A percentile compares a stretch with the other conserved stretches of the same genome.
phyloP scores from a whole-genome alignment of 2,329 filamentous ascomycete genomes.

The Exophiala bonariae region DNA sequence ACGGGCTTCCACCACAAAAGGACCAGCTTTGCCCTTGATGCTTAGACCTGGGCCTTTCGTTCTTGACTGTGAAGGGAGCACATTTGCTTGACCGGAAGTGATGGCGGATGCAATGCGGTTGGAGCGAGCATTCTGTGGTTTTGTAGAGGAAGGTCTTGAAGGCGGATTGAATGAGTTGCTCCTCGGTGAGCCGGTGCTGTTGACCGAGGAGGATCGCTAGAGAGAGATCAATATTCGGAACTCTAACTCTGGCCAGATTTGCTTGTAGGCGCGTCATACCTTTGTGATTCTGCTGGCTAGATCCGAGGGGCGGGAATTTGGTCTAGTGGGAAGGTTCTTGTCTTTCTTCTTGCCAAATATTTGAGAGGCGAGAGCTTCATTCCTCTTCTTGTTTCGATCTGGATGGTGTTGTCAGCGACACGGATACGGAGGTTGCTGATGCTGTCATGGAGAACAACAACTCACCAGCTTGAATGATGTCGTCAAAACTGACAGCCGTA shows the following conservation, averaged over 20 bases:
- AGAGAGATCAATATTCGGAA: conserved; percentile 1
- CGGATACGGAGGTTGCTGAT: neutral
- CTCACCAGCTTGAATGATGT: conserved; percentile 53
- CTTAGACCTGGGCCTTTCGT: conserved; percentile 41
- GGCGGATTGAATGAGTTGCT: conserved; percentile 21
- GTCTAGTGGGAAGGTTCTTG: conserved; percentile 36
- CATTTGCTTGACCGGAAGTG: conserved; percentile 33
- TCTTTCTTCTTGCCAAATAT: conserved; percentile 58
- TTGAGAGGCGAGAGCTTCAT: conserved; percentile 58
- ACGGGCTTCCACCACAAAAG: conserved; percentile 59
- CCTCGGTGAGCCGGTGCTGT: conserved; percentile 19
- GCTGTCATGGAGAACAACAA: neutral
- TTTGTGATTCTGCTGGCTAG: conserved; percentile 62
- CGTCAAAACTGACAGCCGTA: conserved; percentile 47
- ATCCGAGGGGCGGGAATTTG: conserved; percentile 41
- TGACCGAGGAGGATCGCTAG: conserved; percentile 37
- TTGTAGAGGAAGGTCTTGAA: conserved; percentile 30
- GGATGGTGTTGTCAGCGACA: conserved; percentile 14
- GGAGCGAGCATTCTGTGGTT: conserved; percentile 36
- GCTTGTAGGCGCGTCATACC: conserved; percentile 34
- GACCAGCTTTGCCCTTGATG: conserved; percentile 57
- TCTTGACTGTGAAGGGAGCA: conserved; percentile 34
- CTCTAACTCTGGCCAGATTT: neutral
- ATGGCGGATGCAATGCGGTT: conserved; percentile 31
- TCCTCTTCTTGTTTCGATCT: conserved; percentile 57